phyloP scores from a whole-genome alignment of 139 green algal species.

The Asterochloris erici region DNA sequence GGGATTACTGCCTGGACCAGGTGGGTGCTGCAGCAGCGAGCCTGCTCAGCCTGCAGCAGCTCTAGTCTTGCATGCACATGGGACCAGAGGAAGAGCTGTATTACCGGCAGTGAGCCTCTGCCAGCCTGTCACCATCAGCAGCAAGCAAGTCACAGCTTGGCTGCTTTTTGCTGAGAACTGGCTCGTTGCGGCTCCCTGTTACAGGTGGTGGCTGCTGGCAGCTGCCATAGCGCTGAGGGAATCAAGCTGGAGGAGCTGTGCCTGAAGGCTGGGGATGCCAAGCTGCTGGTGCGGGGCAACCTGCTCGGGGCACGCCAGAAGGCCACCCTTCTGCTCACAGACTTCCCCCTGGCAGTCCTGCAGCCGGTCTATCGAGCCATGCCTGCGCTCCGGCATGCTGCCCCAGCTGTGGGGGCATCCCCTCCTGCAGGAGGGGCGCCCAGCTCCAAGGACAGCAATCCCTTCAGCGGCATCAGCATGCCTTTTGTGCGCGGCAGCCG shows the following conservation, averaged over 20 bases:
- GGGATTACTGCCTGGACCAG: conserved; percentile 48
- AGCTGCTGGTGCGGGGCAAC: conserved; percentile 31
- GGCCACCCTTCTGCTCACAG: conserved; percentile 62
- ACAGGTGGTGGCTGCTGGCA: conserved; percentile 50
- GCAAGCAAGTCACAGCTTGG: too few relatives aligned
- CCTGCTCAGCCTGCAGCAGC: background rate
- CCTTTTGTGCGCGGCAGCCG: conserved; percentile 13
- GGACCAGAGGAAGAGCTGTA: too few relatives aligned
- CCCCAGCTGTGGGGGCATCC: conserved; percentile 36
- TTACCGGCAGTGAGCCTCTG: too few relatives aligned
- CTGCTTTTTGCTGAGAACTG: too few relatives aligned
- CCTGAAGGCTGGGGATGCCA: conserved; percentile 38
- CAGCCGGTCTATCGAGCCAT: conserved; percentile 61
- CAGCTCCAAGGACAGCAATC: background rate
- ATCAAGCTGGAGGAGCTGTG: conserved; percentile 77
- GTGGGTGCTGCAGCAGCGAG: conserved; percentile 8
- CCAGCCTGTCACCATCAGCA: too few relatives aligned
- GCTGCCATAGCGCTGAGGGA: conserved; percentile 73
- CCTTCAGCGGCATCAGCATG: conserved; percentile 10
- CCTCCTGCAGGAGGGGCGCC: background rate
- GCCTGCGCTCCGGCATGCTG: conserved; percentile 57
- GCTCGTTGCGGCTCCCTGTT: background rate
- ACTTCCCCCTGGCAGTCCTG: conserved; percentile 78
- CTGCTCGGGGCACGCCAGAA: conserved; percentile 58
- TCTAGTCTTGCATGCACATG: too few relatives aligned